A percentile compares a stretch with the other conserved stretches of the same genome.
phyloP scores from a whole-genome alignment of 2,329 filamentous ascomycete species.

The Cladosporium phlei region DNA sequence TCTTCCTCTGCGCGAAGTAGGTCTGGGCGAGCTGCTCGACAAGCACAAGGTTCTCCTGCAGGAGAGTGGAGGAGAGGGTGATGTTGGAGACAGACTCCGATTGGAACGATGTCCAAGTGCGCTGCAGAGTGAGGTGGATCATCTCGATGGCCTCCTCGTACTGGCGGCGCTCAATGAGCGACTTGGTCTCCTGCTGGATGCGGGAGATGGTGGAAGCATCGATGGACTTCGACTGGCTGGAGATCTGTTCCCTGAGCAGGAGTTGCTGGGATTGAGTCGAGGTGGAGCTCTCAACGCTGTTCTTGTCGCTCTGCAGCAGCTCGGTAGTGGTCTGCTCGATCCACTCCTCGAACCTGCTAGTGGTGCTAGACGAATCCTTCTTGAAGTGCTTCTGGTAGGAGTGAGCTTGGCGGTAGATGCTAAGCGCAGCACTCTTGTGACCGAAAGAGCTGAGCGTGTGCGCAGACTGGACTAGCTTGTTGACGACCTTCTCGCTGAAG shows the following conservation, averaged over 20 bases:
- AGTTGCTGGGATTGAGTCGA: slow-evolving; percentile 43
- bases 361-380: slow-evolving; percentile 25
- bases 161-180: slow-evolving; percentile 44
- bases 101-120: slow-evolving; percentile 46
- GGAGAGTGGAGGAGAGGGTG: slow-evolving; percentile 38
- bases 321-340: slow-evolving; percentile 40
- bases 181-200: slow-evolving; percentile 36
- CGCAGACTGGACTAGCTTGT: slow-evolving; percentile 37
- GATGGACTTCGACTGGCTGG: slow-evolving; percentile 33
- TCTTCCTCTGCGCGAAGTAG: slow-evolving; percentile 37
- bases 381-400: slow-evolving; percentile 35
- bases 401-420: slow-evolving; percentile 40
- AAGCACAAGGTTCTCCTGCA: slow-evolving; percentile 44
- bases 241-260: slow-evolving; percentile 40
- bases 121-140: slow-evolving; percentile 43
- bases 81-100: slow-evolving; percentile 38
- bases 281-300: slow-evolving; percentile 31
- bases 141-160: slow-evolving; percentile 45
- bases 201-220: slow-evolving; percentile 40
- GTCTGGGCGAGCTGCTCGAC: slow-evolving; percentile 45
- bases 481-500: slow-evolving; percentile 23
- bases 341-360: slow-evolving; percentile 41
- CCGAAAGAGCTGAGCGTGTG: slow-evolving; percentile 45
- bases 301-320: slow-evolving; percentile 40
- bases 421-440: slow-evolving; percentile 41